These are phyloP conservation scores for Grosmannia clavigera DNA, from an alignment of 2,329 filamentous ascomycete species.

Conservation along the genomic window DNA sequence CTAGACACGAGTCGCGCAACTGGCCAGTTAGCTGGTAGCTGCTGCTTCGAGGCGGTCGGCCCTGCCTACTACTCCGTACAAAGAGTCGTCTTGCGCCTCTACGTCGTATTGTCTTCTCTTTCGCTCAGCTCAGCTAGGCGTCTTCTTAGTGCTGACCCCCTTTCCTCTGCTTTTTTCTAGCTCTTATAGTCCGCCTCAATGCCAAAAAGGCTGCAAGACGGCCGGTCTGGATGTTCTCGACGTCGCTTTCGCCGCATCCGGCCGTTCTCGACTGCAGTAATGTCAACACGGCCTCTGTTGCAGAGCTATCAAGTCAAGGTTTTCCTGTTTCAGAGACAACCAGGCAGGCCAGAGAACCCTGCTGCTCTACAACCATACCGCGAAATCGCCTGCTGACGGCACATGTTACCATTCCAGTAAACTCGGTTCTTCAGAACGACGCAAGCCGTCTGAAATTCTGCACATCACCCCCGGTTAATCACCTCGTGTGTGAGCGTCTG, in stretches of 20 bases:
- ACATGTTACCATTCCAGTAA: no score
- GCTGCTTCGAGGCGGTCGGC: neutral
- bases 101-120: neutral
- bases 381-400: no score
- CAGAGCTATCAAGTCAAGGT: no score
- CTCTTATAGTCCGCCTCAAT: neutral
- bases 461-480: no score
- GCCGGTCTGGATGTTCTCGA: neutral
- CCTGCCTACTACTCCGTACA: neutral
- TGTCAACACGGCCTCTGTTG: no score
- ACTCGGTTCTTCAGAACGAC: no score
- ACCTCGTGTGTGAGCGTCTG: neutral
- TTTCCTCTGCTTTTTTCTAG: neutral
- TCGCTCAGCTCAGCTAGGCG: neutral
- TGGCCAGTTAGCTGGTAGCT: neutral
- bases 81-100: neutral
- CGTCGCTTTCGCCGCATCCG: neutral
- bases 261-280: neutral
- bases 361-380: no score
- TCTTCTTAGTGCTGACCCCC: neutral
- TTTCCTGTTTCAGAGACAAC: no score
- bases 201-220: neutral
- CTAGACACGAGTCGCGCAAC: neutral
- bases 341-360: no score
- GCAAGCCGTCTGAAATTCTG: no score